Conservation (phyloP, 371 early-diverging fungal genomes). For the Mortierella sp. region DNA sequence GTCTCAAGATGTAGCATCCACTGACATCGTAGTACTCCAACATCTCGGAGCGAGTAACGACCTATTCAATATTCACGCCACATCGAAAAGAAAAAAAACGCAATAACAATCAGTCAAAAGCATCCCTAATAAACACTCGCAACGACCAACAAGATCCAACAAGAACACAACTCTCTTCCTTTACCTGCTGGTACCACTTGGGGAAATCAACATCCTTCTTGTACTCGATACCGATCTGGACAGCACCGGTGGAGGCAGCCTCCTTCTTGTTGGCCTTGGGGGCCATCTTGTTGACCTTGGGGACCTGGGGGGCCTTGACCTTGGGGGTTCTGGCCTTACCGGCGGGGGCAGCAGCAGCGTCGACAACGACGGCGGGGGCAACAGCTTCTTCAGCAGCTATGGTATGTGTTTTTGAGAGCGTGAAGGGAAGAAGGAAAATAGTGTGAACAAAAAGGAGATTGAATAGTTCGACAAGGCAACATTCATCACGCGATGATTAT, state of each 20-base stretch:
- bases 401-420: not conserved
- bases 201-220: constrained; percentile 96
- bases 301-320: constrained; percentile 31
- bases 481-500: not conserved
- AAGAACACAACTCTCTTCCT: not conserved
- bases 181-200: constrained; percentile 94
- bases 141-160: not conserved
- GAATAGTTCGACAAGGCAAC: not conserved
- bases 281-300: constrained; percentile 53
- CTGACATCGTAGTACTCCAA: constrained; percentile 99
- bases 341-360: constrained; percentile 11
- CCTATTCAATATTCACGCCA: constrained; percentile 56
- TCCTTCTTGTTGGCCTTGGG: constrained; percentile 58
- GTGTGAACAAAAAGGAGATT: constrained; percentile 10
- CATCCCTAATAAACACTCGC: not conserved
- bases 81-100: not conserved
- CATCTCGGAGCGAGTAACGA: constrained; percentile 97
- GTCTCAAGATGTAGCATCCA: constrained; percentile 99
- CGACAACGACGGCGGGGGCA: constrained; percentile 8
- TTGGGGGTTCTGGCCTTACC: constrained; percentile 25
- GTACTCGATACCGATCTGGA: constrained; percentile 92
- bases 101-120: not conserved
- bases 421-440: not conserved
- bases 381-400: constrained; percentile 42
- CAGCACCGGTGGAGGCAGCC: constrained; percentile 62